Evolutionary conservation across 768 basidiomycete species (phyloP).

Genomic region (Tulasnella sp.): DNA sequence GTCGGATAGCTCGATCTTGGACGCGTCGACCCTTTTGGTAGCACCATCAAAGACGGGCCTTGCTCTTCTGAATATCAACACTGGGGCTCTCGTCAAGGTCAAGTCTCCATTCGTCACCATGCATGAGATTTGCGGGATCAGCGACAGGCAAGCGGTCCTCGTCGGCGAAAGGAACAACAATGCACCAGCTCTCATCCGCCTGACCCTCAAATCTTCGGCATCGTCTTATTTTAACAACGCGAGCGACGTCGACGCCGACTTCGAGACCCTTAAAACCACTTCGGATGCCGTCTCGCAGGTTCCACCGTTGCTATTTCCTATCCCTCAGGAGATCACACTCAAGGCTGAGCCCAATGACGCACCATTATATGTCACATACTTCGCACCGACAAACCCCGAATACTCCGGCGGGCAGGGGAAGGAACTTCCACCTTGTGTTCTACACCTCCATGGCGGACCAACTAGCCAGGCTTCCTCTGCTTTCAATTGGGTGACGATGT

Average conservation of each 20-base stretch:
- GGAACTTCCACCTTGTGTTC: conserved; percentile 58
- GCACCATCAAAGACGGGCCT: conserved; percentile 36
- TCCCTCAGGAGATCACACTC: conserved; percentile 3
- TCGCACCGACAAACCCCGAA: conserved; percentile 53
- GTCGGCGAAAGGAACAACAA: conserved; percentile 19
- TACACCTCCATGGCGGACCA: conserved; percentile 64
- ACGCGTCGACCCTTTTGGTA: conserved; percentile 28
- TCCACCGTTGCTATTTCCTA: conserved; percentile 1
- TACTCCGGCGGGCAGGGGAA: conserved; percentile 40
- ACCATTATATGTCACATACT: conserved; percentile 52
- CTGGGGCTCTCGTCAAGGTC: conserved; percentile 17
- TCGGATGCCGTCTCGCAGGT: neutral
- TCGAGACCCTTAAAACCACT: conserved; percentile 15
- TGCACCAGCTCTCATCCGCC: conserved; percentile 18
- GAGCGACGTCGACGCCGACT: neutral
- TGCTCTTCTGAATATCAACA: conserved; percentile 32
- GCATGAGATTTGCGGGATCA: conserved; percentile 13
- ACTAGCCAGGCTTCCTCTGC: conserved; percentile 39
- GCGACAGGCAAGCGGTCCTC: conserved; percentile 20
- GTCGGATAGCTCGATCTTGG: conserved; percentile 35
- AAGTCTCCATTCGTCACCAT: conserved; percentile 18
- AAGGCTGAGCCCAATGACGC: conserved; percentile 20
- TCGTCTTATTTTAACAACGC: neutral
- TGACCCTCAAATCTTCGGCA: conserved; percentile 7
- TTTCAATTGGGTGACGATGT: conserved; percentile 45